Evolutionary conservation across 2,329 filamentous ascomycete genomes (phyloP), one percentile per base, ranked within the genome.

Genomic region (Dryadomyces quercus-mongolicae): DNA sequence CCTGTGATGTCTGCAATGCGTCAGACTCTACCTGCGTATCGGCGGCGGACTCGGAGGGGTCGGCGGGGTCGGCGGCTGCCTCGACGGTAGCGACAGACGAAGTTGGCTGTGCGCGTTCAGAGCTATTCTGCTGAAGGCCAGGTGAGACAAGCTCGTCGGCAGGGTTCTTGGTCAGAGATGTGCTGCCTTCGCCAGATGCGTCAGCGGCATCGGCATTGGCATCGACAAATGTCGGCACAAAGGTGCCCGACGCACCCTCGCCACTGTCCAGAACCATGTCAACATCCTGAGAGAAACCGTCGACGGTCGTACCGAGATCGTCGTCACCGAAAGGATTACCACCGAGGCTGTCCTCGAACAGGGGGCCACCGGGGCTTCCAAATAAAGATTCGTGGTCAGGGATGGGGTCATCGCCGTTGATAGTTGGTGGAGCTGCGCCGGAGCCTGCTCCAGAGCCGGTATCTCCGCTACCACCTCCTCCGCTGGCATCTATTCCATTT

Each of bases 361-460:
- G 74, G 2, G 90, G 95, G 49, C 90, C 89, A 0, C 79, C 82
- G 20, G 83, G 81, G 60, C 88, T 89, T 1, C 86, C 86, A 63
- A 96, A 96, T 0, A 96, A 73, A 49, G 88, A 95, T 60, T 82
- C 78, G 58, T 92, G 86, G 62, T 86, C 82, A 42, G 79, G 79
- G 18, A 73, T 73, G 31, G 70, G 71, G 44, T 65, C 69, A 8
- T 67, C 64, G 18, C 60, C 61, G 25, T 65, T 60, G 16, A 68
- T 64, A 10, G 65, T 64, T 1, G 61, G 58, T 8, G 60, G 65
- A 2, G 65, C 58, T 2, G 67, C 68, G 56, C 71, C 69, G 51
- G 65, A 49, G 0, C 60, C 62, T 4, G 53, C 52, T 63, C 3
- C 67, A 13, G 13, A 10, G n/a, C 16, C 67, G 51, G 21, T 43